Evolutionary conservation across 305 asterid species (phyloP).

Genomic region (Plantago lanceolata): DNA sequence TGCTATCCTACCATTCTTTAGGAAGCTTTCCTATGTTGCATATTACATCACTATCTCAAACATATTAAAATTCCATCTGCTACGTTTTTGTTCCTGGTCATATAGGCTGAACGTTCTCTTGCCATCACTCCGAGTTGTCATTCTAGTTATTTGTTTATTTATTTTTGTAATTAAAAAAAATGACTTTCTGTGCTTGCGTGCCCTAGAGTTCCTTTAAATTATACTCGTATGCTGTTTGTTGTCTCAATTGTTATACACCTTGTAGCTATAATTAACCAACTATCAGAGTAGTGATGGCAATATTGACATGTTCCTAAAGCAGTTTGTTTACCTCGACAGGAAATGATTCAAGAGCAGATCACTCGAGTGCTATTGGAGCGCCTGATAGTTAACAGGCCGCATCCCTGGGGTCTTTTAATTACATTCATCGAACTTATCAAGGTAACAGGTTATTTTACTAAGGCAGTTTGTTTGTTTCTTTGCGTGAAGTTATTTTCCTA

Average conservation of each 20-base stretch:
- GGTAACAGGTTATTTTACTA: constrained; percentile 35
- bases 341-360: constrained; percentile 90
- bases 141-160: no score
- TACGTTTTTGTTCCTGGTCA: no score
- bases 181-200: background rate
- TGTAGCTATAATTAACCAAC: background rate
- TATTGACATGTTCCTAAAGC: background rate
- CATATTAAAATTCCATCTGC: background rate
- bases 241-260: background rate
- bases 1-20: background rate
- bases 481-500: background rate
- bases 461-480: background rate
- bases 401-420: constrained; percentile 94
- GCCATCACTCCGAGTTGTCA: background rate
- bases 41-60: background rate
- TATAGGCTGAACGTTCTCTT: no score
- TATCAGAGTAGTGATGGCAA: background rate
- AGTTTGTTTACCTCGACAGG: constrained; percentile 40
- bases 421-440: constrained; percentile 87
- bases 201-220: background rate
- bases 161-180: no score
- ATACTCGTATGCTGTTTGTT: background rate
- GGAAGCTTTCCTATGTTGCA: no score
- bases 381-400: constrained; percentile 82
- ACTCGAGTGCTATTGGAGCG: constrained; percentile 91